Evolutionary conservation across 331 rosid species (phyloP).

Genomic region (Quercus tomentella): DNA sequence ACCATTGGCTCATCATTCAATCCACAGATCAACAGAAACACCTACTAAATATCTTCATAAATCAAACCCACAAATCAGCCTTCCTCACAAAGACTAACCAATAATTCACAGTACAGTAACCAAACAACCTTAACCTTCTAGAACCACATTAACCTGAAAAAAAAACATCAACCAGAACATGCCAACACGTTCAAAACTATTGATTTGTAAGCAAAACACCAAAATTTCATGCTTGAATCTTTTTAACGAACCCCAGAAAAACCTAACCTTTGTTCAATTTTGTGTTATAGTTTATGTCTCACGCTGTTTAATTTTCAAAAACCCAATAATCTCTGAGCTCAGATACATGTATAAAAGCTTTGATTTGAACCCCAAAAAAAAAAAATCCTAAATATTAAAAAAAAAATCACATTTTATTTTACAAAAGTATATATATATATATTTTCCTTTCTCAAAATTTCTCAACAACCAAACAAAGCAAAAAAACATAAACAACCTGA

Average conservation of each 20-base stretch:
- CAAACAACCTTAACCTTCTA: neutral
- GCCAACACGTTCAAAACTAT: constrained; percentile 1
- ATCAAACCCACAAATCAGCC: constrained; percentile 8
- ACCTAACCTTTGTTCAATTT: neutral
- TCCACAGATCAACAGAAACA: constrained; percentile 9
- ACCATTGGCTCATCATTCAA: constrained; percentile 10
- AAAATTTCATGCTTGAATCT: neutral
- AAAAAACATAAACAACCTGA: neutral
- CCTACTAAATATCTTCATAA: neutral
- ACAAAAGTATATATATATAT: neutral
- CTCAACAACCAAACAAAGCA: neutral
- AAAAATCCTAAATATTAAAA: too few species aligned
- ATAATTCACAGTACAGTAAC: constrained; percentile 11
- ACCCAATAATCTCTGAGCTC: neutral
- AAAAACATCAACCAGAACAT: constrained; percentile 13
- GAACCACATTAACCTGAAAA: constrained; percentile 18
- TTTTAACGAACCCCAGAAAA: too few species aligned
- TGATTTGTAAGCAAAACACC: neutral
- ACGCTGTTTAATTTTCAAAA: neutral
- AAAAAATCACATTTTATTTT: neutral
- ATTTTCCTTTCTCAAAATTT: constrained; percentile 2
- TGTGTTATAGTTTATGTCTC: neutral
- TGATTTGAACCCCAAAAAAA: neutral
- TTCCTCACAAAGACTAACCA: constrained; percentile 1
- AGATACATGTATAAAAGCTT: neutral